Percentiles rank a stretch among this genome's conserved stretches.
Conservation (phyloP, 176 grass and related monocot species). For the Hordeum marinum region DNA sequence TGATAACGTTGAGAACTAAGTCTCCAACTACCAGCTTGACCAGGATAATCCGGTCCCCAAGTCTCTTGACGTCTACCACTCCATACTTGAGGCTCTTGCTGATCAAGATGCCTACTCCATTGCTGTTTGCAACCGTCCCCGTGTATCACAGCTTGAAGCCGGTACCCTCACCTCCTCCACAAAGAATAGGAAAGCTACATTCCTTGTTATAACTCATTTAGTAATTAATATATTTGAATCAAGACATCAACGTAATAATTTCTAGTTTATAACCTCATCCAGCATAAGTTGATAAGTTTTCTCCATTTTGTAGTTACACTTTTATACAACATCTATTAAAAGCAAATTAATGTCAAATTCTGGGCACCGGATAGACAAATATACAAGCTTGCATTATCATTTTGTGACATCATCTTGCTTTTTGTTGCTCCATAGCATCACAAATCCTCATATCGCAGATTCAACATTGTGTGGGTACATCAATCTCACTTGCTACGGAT, state of each 20-base stretch:
- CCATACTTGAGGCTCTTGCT: no score
- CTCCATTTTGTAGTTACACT: neutral
- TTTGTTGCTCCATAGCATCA: neutral
- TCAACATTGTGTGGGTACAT: neutral
- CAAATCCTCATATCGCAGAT: neutral
- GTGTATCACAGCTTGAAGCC: no score
- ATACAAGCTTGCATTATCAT: neutral
- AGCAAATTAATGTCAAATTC: neutral
- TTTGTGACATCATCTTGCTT: neutral
- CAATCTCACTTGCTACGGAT: neutral
- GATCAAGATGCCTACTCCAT: no score
- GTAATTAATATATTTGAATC: slow-evolving; percentile 1
- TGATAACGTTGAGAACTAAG: no score
- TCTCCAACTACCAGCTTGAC: no score
- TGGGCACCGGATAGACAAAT: neutral
- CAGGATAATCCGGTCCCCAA: no score
- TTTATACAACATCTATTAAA: slow-evolving; percentile 7
- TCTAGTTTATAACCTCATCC: neutral
- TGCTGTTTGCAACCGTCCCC: no score
- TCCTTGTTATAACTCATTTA: neutral
- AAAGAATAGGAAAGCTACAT: neutral
- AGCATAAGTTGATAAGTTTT: neutral
- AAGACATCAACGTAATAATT: neutral
- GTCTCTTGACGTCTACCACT: no score
- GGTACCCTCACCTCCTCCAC: no score